Conservation (phyloP, 2,329 filamentous ascomycete genomes). For the Pyrenophora seminiperda region DNA sequence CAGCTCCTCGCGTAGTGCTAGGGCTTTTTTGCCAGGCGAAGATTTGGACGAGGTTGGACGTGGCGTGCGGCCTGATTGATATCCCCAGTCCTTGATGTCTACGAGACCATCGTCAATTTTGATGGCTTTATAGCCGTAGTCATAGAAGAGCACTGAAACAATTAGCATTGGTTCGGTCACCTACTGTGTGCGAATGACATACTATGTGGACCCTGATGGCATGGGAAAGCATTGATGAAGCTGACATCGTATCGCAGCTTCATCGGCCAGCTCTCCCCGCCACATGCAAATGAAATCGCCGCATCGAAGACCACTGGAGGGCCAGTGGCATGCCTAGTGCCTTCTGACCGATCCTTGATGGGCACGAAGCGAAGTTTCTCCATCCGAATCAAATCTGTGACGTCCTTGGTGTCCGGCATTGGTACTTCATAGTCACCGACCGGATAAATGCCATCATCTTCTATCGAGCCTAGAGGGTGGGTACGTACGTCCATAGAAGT, state of each 20-base stretch:
- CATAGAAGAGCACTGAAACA: slow-evolving; percentile 66
- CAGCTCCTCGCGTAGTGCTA: slow-evolving; percentile 29
- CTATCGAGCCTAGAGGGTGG: slow-evolving; percentile 69
- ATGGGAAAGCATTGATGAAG: slow-evolving; percentile 51
- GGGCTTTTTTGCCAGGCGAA: slow-evolving; percentile 39
- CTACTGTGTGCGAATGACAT: slow-evolving; percentile 1
- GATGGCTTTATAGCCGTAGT: slow-evolving; percentile 66
- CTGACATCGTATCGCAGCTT: slow-evolving; percentile 48
- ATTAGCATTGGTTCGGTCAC: slow-evolving; percentile 14
- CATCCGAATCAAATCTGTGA: slow-evolving; percentile 69
- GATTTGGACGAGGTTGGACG: slow-evolving; percentile 40
- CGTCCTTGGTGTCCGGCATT: slow-evolving; percentile 61
- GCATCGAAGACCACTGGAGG: slow-evolving; percentile 47
- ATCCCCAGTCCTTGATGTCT: slow-evolving; percentile 68
- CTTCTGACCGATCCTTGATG: slow-evolving; percentile 45
- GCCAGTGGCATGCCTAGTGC: slow-evolving; percentile 31
- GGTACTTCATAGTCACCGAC: slow-evolving; percentile 70
- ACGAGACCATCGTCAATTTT: slow-evolving; percentile 67
- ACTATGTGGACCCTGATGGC: slow-evolving; percentile 50
- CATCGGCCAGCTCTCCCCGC: slow-evolving; percentile 48
- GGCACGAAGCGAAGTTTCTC: slow-evolving; percentile 68
- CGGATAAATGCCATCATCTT: slow-evolving; percentile 60
- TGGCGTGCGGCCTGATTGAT: slow-evolving; percentile 39
- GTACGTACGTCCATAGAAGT: slow-evolving; percentile 70
- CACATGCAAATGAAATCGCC: slow-evolving; percentile 49